Evolutionary conservation across 73 alveolate species (phyloP), one percentile per base, ranked within the genome.

Genomic region (Blepharisma japonicum): DNA sequence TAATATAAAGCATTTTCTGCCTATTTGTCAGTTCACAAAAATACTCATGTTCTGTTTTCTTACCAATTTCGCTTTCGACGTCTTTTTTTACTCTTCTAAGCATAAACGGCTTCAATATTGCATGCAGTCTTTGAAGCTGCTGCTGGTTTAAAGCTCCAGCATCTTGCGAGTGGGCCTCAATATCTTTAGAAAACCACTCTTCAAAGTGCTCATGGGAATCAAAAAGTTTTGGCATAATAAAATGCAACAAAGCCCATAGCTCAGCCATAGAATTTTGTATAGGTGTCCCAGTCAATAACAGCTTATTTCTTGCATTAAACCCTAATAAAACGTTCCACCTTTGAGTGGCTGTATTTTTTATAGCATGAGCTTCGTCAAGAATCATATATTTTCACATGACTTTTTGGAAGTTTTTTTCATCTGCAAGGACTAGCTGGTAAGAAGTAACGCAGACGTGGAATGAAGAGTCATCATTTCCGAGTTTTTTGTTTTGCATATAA

Each of bases 151-250:
- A 68, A 78, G 92, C 97, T 6, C 96, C 95, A 72, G 92, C 86
- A 83, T 95, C 97, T 53, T 88, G 83, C 7, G 97, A 91, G 51
- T 91, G 94, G 18, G 99, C 97, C 87, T 96, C 99, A 39, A 96
- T 96, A 72, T 96, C 99, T 86, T 96, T 96, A 51, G 98, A 91
- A 91, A 97, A 97, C 99, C 99, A 97, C 77, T 97, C 99, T 71
- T 97, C 93, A 76, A 97, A 97, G 77, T 95, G 92, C 42, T 95
- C 99, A 88, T 94, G 98, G 51, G 96, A 82, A 79, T 95, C 99
- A 70, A 97, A 97, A 48, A 95, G 80, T 56, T 94, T 93, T 0
- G 99, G 99, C 99, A 95, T 95, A 61, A 97, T 95, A 84, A 97
- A 97, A 82, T 95, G 99, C 32, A 97, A 87, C 47, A 97, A 85